These are phyloP conservation scores for Dioscorea cayenensis DNA, from an alignment of 116 monocot species.

Conservation along the genomic window DNA sequence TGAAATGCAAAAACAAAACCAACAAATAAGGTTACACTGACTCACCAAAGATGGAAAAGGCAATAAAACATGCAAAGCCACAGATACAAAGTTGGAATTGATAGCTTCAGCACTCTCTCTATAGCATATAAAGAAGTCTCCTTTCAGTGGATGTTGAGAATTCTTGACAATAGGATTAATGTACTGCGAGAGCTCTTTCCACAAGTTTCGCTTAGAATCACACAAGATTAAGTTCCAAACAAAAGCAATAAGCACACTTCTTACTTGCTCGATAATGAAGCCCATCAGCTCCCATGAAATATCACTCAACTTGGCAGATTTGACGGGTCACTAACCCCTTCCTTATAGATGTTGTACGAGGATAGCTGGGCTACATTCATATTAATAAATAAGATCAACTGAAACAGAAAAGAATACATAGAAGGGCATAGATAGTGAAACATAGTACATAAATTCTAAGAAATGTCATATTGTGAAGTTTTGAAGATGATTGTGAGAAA, in stretches of 20 bases:
- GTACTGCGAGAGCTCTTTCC: conserved; percentile 68
- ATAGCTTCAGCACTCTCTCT: conserved; percentile 93
- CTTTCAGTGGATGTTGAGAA: conserved; percentile 95
- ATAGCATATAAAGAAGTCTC: conserved; percentile 75
- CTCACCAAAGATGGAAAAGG: conserved; percentile 96
- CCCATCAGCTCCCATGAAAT: conserved; percentile 95
- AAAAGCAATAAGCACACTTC: background rate
- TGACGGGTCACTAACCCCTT: conserved; percentile 91
- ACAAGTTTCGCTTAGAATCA: conserved; percentile 8
- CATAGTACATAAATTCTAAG: no score
- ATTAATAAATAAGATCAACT: background rate
- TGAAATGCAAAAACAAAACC: background rate
- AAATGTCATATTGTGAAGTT: no score
- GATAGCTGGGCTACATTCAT: conserved; percentile 74
- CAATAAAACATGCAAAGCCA: conserved; percentile 99
- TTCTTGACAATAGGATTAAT: conserved; percentile 98
- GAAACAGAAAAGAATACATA: background rate
- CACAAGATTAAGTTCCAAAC: background rate
- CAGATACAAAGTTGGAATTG: conserved; percentile 88
- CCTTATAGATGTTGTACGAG: conserved; percentile 73
- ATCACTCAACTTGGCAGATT: conserved; percentile 58
- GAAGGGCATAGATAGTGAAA: no score
- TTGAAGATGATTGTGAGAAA: no score
- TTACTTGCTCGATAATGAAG: conserved; percentile 97
- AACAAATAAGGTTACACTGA: background rate